phyloP scores from a whole-genome alignment of 306 rosid genomes.

The Datisca glomerata region DNA sequence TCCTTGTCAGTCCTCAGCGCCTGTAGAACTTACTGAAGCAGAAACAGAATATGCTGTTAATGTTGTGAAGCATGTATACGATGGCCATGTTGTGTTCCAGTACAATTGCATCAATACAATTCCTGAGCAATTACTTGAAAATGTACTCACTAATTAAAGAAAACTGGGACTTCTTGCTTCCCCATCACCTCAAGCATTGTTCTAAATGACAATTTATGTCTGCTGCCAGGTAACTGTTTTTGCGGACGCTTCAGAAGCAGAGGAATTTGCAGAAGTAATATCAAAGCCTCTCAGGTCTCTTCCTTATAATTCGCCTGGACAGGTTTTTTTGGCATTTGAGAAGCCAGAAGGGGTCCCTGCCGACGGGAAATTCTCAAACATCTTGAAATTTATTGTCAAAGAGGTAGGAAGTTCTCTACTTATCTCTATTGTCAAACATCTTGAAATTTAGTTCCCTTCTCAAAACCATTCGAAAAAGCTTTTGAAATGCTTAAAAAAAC shows the following conservation, averaged over 20 bases:
- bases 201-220: slow-evolving; percentile 4
- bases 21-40: slow-evolving; percentile 95
- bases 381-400: slow-evolving; percentile 26
- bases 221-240: slow-evolving; percentile 54
- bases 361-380: slow-evolving; percentile 73
- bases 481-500: too few relatives aligned
- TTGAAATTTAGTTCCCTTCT: too few relatives aligned
- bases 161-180: slow-evolving; percentile 6
- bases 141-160: slow-evolving; percentile 35
- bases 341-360: slow-evolving; percentile 72
- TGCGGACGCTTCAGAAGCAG: slow-evolving; percentile 88
- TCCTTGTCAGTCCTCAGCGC: slow-evolving; percentile 72
- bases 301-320: slow-evolving; percentile 92
- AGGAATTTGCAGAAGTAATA: slow-evolving; percentile 59
- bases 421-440: too few relatives aligned
- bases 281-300: slow-evolving; percentile 79
- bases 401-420: slow-evolving; percentile 8
- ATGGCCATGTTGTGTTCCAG: slow-evolving; percentile 80
- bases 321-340: slow-evolving; percentile 81
- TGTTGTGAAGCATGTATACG: slow-evolving; percentile 89
- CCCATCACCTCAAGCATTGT: slow-evolving; percentile 4
- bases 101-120: slow-evolving; percentile 95
- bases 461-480: too few relatives aligned
- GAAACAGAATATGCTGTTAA: slow-evolving; percentile 98
- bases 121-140: slow-evolving; percentile 91